A percentile compares a stretch with the other conserved stretches of the same genome.
Conservation (phyloP, 495 filamentous ascomycete genomes). For the Aeminium ludgeri region DNA sequence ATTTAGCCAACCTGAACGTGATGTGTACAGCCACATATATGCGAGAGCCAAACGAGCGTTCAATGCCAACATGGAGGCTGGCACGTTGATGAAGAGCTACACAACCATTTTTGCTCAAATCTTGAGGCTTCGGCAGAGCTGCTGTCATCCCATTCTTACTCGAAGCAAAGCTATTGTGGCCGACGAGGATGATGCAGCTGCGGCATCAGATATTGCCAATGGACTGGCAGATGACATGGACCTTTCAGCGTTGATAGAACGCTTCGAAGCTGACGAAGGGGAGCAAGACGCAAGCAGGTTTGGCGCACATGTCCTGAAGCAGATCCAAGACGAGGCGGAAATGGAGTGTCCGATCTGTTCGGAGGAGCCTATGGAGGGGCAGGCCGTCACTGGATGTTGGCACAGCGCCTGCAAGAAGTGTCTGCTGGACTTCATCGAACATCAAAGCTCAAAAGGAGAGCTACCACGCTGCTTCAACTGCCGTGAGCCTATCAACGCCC, state of each 20-base stretch:
- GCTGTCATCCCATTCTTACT: slow-evolving; percentile 81
- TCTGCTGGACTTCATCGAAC: slow-evolving; percentile 67
- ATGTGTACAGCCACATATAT: slow-evolving; percentile 82
- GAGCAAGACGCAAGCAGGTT: slow-evolving; percentile 51
- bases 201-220: slow-evolving; percentile 58
- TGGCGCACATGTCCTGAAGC: slow-evolving; percentile 67
- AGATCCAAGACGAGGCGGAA: slow-evolving; percentile 75
- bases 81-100: slow-evolving; percentile 83
- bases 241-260: slow-evolving; percentile 62
- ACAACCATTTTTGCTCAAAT: slow-evolving; percentile 96
- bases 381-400: slow-evolving; percentile 89
- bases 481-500: slow-evolving; percentile 59
- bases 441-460: slow-evolving; percentile 60
- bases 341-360: slow-evolving; percentile 90
- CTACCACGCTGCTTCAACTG: slow-evolving; percentile 76
- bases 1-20: slow-evolving; percentile 64
- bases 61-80: slow-evolving; percentile 69
- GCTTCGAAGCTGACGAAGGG: slow-evolving; percentile 46
- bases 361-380: slow-evolving; percentile 86
- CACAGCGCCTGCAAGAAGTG: slow-evolving; percentile 92
- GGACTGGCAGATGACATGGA: slow-evolving; percentile 95
- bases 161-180: slow-evolving; percentile 68
- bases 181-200: slow-evolving; percentile 73
- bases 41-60: slow-evolving; percentile 68
- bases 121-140: slow-evolving; percentile 80